Base-by-base conservation (phyloP, 257 asterid genomes). In the Gardenia jasminoides region DNA sequence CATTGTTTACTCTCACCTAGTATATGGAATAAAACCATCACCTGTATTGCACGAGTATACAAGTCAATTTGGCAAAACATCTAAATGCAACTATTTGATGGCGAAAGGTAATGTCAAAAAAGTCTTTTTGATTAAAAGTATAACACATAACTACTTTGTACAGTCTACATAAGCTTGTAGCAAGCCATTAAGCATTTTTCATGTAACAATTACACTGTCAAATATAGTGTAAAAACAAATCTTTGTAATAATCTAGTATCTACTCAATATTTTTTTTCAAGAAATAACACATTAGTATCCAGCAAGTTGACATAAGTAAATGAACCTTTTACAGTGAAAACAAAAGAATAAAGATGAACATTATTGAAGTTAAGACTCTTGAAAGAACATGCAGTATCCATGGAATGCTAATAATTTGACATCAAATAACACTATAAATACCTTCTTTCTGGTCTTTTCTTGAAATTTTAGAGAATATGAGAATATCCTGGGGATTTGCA, bases 401-500 rank as follows among this genome's bases (percentile, higher is more conserved):
- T 46, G 22, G 36, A 44, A 56, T 10, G 56, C 59, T 47, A 75
- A 61, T 52, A 15, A 31, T 66, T 61, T 54, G 67, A 75, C 36
- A 31, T 69, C 67, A 28, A 83, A 71, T 72, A 69, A 72, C 76
- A 81, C 74, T 15, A 54, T 52, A 41, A 39, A 54, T 90, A 94
- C 98, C 97, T 83, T 83, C 98, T 74, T 74, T 75, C 59, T 79
- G 88, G 36, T 81, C 88, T 84, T 80, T 92, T 74, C 82, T 87
- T 79, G 98, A 85, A 84, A 98, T 94, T 86, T 93, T 95, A 44
- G 99, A 95, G 88, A 95, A 95, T 83, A 95, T 95, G 79, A 95
- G 97, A 84, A 95, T 93, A 86, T 95, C 99, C 92, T 95, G 99
- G 66, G 99, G 99, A 87, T 95, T 95, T 76, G 99, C 99, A 73